These are phyloP conservation scores for Eurotiales sp. DNA, from an alignment of 2,329 filamentous ascomycete genomes.

Conservation along the genomic window DNA sequence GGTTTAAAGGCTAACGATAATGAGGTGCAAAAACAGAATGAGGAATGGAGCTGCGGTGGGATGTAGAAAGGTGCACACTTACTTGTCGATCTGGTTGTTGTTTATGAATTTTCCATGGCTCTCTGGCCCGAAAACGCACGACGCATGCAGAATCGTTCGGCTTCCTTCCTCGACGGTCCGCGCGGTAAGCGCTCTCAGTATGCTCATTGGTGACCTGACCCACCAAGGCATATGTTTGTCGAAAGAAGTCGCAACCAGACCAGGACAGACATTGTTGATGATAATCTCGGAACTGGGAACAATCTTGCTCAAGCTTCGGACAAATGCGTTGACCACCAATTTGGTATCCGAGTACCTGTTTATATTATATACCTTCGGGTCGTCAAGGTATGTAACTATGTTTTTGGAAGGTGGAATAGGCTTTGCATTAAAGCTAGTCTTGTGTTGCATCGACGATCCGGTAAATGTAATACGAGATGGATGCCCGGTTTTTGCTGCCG, in stretches of 20 bases:
- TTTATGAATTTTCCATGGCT: constrained; percentile 18
- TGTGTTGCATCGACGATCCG: constrained; percentile 16
- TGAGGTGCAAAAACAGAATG: background rate
- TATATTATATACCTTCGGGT: constrained; percentile 1
- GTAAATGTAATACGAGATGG: constrained; percentile 18
- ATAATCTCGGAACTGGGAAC: constrained; percentile 17
- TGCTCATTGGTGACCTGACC: background rate
- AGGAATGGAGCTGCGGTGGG: too few species aligned
- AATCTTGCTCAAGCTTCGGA: constrained; percentile 15
- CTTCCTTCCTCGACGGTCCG: constrained; percentile 12
- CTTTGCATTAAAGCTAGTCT: constrained; percentile 1
- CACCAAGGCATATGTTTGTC: constrained; percentile 10
- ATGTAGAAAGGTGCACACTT: too few species aligned
- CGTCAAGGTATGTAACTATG: background rate
- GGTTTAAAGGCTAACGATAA: background rate
- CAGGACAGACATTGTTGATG: constrained; percentile 20
- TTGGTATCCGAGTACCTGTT: constrained; percentile 19
- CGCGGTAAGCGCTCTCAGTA: constrained; percentile 4
- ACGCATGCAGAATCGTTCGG: constrained; percentile 15
- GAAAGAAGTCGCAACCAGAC: constrained; percentile 14
- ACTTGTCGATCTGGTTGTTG: constrained; percentile 8
- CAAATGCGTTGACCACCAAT: constrained; percentile 18
- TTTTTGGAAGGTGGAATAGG: background rate
- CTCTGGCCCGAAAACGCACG: constrained; percentile 11
- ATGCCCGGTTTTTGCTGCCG: constrained; percentile 5